Conservation (phyloP, 1,284 basidiomycete genomes). For the Ceratobasidium sp. region DNA sequence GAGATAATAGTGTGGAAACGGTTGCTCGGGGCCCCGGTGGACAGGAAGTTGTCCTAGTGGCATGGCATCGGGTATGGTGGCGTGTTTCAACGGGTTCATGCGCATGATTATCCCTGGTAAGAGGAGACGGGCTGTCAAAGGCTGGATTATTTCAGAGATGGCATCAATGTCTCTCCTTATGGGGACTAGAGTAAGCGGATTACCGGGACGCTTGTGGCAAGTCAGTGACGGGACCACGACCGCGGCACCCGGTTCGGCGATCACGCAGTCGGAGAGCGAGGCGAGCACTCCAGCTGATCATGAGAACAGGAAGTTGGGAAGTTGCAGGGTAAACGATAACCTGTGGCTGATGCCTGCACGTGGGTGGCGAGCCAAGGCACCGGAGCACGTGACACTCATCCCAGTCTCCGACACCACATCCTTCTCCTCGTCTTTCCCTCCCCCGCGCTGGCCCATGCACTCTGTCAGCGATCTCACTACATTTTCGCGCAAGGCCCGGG, state of each 20-base stretch:
- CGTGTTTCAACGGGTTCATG: constrained; percentile 9
- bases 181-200: constrained; percentile 11
- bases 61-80: constrained; percentile 14
- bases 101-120: background rate
- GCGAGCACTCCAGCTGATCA: background rate
- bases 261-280: background rate
- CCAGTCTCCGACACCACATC: constrained; percentile 25
- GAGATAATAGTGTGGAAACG: background rate
- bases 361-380: constrained; percentile 23
- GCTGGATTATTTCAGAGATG: background rate
- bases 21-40: background rate
- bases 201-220: constrained; percentile 17
- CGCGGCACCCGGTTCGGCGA: constrained; percentile 14
- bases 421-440: constrained; percentile 2
- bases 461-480: constrained; percentile 90
- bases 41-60: background rate
- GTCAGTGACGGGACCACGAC: background rate
- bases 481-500: constrained; percentile 82
- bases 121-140: background rate
- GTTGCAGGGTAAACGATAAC: background rate
- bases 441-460: constrained; percentile 62
- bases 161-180: constrained; percentile 1
- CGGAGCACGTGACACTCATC: constrained; percentile 25
- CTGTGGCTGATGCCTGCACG: constrained; percentile 30
- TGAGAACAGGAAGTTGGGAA: no score